phyloP scores from a whole-genome alignment of 108 stramenopile species.

The Ochromonas danica region DNA sequence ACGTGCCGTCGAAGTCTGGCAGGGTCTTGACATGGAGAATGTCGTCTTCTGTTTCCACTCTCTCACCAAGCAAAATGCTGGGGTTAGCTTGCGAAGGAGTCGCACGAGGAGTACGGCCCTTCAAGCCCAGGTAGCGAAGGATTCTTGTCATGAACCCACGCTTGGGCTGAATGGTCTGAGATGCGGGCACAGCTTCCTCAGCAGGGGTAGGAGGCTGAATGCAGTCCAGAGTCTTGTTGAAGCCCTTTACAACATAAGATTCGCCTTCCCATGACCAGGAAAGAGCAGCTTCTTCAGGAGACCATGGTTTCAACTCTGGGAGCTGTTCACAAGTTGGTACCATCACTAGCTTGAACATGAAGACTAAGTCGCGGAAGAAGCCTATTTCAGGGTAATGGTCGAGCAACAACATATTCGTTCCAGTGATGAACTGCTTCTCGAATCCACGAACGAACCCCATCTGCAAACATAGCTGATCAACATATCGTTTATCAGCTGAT shows the following conservation, averaged over 20 bases:
- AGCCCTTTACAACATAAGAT: not conserved
- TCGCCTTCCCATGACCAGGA: conserved; percentile 41
- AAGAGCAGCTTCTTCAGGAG: conserved; percentile 52
- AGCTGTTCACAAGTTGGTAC: conserved; percentile 56
- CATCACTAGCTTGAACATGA: conserved; percentile 82
- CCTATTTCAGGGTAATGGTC: conserved; percentile 95
- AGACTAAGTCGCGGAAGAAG: conserved; percentile 95
- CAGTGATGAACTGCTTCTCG: conserved; percentile 49
- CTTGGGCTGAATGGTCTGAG: too few relatives aligned
- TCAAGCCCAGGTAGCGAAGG: conserved; percentile 7
- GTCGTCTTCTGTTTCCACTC: conserved; percentile 81
- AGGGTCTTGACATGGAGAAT: conserved; percentile 80
- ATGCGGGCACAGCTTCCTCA: not conserved
- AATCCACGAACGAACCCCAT: conserved; percentile 47
- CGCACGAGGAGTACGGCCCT: conserved; percentile 50
- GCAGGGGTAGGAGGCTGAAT: not conserved
- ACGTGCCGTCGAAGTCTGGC: conserved; percentile 82
- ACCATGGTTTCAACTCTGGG: conserved; percentile 48
- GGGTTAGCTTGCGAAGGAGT: conserved; percentile 62
- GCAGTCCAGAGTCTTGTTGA: conserved; percentile 25
- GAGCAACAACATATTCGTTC: conserved; percentile 61
- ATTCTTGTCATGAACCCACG: not conserved
- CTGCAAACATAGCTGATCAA: conserved; percentile 54
- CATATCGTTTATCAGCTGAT: conserved; percentile 41
- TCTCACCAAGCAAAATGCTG: conserved; percentile 50